These are phyloP conservation scores for Xylariaceae sp. DNA, from an alignment of 2,329 filamentous ascomycete genomes.

Conservation along the genomic window DNA sequence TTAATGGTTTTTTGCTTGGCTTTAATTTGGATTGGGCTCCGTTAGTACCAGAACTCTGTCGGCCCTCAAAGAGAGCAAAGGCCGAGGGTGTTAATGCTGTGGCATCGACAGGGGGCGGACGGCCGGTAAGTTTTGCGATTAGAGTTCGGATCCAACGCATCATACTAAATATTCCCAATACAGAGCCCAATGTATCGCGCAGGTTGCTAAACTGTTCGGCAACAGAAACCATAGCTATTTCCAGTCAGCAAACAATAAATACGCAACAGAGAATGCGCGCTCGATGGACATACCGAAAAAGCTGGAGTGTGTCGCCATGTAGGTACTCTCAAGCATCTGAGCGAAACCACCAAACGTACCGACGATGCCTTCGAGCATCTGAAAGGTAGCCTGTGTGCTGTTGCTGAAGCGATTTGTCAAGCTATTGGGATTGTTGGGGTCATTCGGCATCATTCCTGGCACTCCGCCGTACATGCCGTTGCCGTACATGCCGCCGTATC, in stretches of 20 bases:
- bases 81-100: constrained; percentile 82
- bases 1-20: constrained; percentile 88
- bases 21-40: constrained; percentile 60
- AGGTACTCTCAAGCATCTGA: constrained; percentile 98
- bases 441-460: constrained; percentile 42
- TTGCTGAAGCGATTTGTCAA: constrained; percentile 93
- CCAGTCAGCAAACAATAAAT: constrained; percentile 9
- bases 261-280: neutral
- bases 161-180: constrained; percentile 90
- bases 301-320: constrained; percentile 98
- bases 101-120: constrained; percentile 81
- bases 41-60: constrained; percentile 46
- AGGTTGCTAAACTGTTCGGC: constrained; percentile 95
- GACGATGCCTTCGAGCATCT: constrained; percentile 96
- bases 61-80: constrained; percentile 83
- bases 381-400: constrained; percentile 93
- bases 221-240: constrained; percentile 88
- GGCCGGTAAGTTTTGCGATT: constrained; percentile 86
- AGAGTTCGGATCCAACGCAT: constrained; percentile 92
- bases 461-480: constrained; percentile 38
- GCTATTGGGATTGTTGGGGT: constrained; percentile 86
- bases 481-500: constrained; percentile 39
- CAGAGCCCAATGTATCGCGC: constrained; percentile 85
- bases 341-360: constrained; percentile 95
- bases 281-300: constrained; percentile 73